Evolutionary conservation across 2,329 filamentous ascomycete genomes (phyloP), one percentile per base, ranked within the genome.

Genomic region (Colletotrichum cereale): DNA sequence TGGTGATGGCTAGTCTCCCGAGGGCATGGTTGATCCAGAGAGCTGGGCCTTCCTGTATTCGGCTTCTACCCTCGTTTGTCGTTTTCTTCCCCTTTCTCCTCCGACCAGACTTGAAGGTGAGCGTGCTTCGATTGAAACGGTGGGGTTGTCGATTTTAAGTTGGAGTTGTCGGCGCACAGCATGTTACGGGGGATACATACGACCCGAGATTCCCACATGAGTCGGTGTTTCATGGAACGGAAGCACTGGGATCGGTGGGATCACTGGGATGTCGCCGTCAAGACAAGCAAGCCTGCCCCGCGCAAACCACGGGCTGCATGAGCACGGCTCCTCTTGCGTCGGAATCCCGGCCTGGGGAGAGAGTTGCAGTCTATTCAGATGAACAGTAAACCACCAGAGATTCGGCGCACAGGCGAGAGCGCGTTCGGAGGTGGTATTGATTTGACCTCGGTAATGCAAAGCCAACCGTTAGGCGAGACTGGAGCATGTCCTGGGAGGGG

Each of bases 11-110:
- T 38, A 62, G 56, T 44, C 36, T 66, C 36, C 10, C 21, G 40
- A 38, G 44, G 53, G 48, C 42, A 48, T 42, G 53, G 18, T 36
- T 53, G 21, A 61, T 50, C 38, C 52, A 21, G 55, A 66, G 36
- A 66, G 34, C 53, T 36, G 55, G 64, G 44, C 64, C 47, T 60
- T 55, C 42, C 14, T n/a, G 6, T 31, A 31, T 18, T 3, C 38
- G 48, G 26, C 29, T 14, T 10, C 26, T 52, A 44, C 55, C 21
- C 31, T 62, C 40, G 10, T 40, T 38, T 14, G 14, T 14, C 38
- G 38, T 40, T 40, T 40, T n/a, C 38, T 40, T 36, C 38, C 38
- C 14, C 38, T 14, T 40, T 40, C 38, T 40, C 38, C 38, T 16
- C 16, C 38, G 38, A 40, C 12, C 12, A 40, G 10, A 40, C 11